Base-by-base conservation (phyloP, 108 stramenopile species). In the Tribonema minus region DNA sequence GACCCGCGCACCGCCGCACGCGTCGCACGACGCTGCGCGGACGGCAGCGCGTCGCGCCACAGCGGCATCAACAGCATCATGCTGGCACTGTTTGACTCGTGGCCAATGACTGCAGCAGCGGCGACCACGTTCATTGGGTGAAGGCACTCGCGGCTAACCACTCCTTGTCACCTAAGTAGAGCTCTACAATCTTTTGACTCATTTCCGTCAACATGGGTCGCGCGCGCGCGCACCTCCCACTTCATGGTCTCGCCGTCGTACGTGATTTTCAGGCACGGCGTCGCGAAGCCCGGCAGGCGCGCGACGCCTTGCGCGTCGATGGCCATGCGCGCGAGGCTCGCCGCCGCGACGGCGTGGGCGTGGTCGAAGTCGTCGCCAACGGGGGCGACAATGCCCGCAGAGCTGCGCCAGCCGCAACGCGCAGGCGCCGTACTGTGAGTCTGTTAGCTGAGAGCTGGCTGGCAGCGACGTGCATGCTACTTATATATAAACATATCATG, bases 321-420 rank as follows among this genome's bases (percentile, higher is more conserved):
- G 3, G 23, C 37, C 67, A 67, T 7, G 35, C 25, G 25, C 3
- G 3, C 3, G 3, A 67, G 25, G 26, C 35, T 35, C 25, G 37
- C 38, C n/a, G 23, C 35, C 37, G 35, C 35, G 37, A 9, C 7
- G 3, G 35, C 46, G 20, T 54, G 15, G 20, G 15, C 20, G n/a
- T n/a, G 61, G 7, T 15, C 33, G 28, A 67, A 67, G 35, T 67
- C 67, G 25, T 67, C 67, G 23, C 67, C 67, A 39, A 37, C 67
- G 20, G 67, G 67, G 7, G 67, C 67, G 3, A 67, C 26, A 7
- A 67, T 9, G 46, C 46, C 46, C 9, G 20, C 46, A 54, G 46
- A 54, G 20, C 46, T 54, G 46, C 46, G 46, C 20, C 46, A 54
- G 37, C 20, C 35, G 33, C 35, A 67, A 4, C 23, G 23, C 37